These are phyloP conservation scores for Yamadazyma takamatsuzukensis DNA, from an alignment of 805 yeast genomes.

Conservation along the genomic window DNA sequence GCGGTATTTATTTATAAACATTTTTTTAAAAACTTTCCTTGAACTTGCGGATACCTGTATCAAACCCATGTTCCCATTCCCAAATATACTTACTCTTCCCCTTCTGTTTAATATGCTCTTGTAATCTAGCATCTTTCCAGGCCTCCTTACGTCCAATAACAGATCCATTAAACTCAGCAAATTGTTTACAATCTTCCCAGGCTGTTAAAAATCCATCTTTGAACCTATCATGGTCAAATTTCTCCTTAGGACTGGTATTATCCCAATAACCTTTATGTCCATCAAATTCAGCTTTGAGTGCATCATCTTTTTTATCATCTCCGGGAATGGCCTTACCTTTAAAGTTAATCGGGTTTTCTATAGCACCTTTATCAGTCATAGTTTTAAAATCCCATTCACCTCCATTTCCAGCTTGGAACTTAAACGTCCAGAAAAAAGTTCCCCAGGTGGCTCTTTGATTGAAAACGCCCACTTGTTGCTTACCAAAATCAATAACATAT, in stretches of 20 bases:
- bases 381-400: slow-evolving; percentile 95
- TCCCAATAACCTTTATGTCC: slow-evolving; percentile 71
- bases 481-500: slow-evolving; percentile 61
- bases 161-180: slow-evolving; percentile 67
- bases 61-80: slow-evolving; percentile 91
- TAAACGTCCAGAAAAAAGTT: slow-evolving; percentile 85
- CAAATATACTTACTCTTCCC: slow-evolving; percentile 62
- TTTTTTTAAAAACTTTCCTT: slow-evolving; percentile 4
- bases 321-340: slow-evolving; percentile 32
- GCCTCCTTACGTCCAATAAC: slow-evolving; percentile 69
- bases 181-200: slow-evolving; percentile 68
- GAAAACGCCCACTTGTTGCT: slow-evolving; percentile 47
- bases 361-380: slow-evolving; percentile 62
- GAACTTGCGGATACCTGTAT: slow-evolving; percentile 53
- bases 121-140: slow-evolving; percentile 60
- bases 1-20: not conserved
- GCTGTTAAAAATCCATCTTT: slow-evolving; percentile 75
- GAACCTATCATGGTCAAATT: slow-evolving; percentile 78
- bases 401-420: slow-evolving; percentile 84
- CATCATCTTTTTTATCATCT: slow-evolving; percentile 38
- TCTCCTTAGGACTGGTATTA: slow-evolving; percentile 48
- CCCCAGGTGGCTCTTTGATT: slow-evolving; percentile 61
- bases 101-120: slow-evolving; percentile 54
- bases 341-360: slow-evolving; percentile 19
- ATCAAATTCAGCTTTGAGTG: slow-evolving; percentile 30